A percentile compares a stretch with the other conserved stretches of the same genome.
phyloP scores from a whole-genome alignment of 805 yeast genomes.

The Jamesozyma lodderae region DNA sequence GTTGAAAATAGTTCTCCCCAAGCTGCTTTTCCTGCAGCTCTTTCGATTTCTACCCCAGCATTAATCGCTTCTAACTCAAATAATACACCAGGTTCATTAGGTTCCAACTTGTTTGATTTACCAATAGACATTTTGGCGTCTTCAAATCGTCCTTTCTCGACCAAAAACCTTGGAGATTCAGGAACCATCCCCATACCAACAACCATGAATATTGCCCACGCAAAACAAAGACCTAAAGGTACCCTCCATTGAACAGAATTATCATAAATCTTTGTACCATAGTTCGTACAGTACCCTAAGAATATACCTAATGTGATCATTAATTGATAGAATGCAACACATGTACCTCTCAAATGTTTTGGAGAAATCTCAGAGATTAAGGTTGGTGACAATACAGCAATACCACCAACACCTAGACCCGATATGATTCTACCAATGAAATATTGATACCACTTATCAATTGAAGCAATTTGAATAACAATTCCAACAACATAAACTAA shows the following conservation, averaged over 20 bases:
- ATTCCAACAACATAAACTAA: not conserved
- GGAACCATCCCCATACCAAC: conserved; percentile 1
- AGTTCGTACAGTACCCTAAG: conserved; percentile 1
- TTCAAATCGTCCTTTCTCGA: not conserved
- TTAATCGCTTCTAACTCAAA: conserved; percentile 1
- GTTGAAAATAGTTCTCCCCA: conserved; percentile 1
- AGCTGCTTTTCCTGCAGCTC: not conserved
- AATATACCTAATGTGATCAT: conserved; percentile 1
- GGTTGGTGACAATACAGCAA: conserved; percentile 1
- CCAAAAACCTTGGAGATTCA: conserved; percentile 1
- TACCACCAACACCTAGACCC: conserved; percentile 2
- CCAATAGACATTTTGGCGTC: not conserved
- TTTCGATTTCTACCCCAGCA: not conserved
- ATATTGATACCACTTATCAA: not conserved
- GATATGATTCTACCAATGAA: not conserved
- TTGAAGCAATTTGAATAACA: not conserved
- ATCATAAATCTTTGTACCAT: conserved; percentile 1
- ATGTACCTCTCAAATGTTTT: conserved; percentile 1
- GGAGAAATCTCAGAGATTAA: conserved; percentile 1
- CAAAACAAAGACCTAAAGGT: conserved; percentile 1
- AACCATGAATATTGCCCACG: conserved; percentile 2
- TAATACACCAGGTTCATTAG: not conserved
- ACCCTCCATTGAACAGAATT: conserved; percentile 1
- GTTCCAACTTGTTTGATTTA: conserved; percentile 1
- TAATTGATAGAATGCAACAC: not conserved